Percentiles rank a stretch among this genome's conserved stretches.
These are phyloP conservation scores for Aphanomyces stellatus DNA, from an alignment of 352 stramenopile genomes.

Conservation along the genomic window DNA sequence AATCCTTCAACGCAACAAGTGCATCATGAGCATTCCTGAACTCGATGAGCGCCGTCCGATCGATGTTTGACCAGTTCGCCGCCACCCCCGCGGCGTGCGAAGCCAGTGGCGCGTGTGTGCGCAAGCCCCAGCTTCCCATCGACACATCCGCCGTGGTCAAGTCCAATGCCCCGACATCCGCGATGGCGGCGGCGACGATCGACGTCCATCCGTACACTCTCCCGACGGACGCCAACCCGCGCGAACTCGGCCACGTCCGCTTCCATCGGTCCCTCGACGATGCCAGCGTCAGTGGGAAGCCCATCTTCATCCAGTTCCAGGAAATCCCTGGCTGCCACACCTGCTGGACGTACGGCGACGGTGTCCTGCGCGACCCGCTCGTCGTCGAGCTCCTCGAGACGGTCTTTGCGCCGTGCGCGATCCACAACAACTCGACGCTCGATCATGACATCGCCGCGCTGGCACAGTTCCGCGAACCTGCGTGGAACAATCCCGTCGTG, in stretches of 20 bases:
- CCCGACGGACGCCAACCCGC: neutral
- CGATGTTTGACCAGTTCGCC: neutral
- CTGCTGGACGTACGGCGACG: neutral
- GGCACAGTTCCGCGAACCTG: neutral
- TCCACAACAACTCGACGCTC: neutral
- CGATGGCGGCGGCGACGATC: neutral
- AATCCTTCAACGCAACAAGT: neutral
- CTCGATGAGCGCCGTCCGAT: neutral
- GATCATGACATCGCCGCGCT: neutral
- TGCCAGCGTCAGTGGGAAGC: neutral
- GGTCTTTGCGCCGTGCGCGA: neutral
- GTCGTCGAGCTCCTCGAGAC: neutral
- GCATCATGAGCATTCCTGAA: neutral
- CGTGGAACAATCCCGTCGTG: neutral
- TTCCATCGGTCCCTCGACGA: neutral
- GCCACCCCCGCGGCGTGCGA: neutral
- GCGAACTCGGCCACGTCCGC: neutral
- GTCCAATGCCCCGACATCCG: neutral
- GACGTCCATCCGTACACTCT: neutral
- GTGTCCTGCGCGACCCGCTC: neutral
- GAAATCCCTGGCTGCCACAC: neutral
- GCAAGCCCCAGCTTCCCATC: no score
- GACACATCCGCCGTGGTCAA: neutral
- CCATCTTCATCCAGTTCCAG: neutral
- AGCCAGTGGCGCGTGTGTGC: neutral